Evolutionary conservation across 1,284 basidiomycete genomes (phyloP).

Genomic region (Microbotryum scabiosae): DNA sequence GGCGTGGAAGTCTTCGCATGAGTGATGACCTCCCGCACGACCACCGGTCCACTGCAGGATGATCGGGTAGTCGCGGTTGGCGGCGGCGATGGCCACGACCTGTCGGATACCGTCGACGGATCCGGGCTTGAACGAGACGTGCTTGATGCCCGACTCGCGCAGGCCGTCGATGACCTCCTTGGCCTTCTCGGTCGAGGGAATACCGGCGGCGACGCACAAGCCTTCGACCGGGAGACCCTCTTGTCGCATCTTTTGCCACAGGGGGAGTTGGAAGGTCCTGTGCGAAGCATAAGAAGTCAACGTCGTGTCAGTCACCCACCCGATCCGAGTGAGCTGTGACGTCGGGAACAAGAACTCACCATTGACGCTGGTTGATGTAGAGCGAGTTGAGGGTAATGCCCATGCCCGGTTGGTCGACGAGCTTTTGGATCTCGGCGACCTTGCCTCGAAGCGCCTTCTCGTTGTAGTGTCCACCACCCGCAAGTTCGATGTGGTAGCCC

Average conservation of each 20-base stretch:
- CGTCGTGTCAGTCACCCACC: background rate
- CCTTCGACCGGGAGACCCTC: conserved; percentile 95
- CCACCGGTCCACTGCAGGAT: conserved; percentile 99
- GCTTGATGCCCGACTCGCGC: conserved; percentile 65
- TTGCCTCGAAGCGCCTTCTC: conserved; percentile 77
- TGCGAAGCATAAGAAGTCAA: background rate
- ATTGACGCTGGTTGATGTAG: conserved; percentile 98
- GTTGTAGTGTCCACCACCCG: conserved; percentile 96
- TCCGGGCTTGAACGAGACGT: conserved; percentile 95
- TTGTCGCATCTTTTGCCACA: conserved; percentile 94
- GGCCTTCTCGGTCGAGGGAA: conserved; percentile 86
- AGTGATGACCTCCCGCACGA: conserved; percentile 97
- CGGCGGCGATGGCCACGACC: conserved; percentile 87
- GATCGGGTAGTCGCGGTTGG: conserved; percentile 95
- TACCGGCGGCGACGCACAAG: conserved; percentile 94
- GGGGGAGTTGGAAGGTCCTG: conserved; percentile 77
- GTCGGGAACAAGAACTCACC: conserved; percentile 39
- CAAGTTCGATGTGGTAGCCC: conserved; percentile 92
- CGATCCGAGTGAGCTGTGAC: background rate
- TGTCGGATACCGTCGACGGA: conserved; percentile 95
- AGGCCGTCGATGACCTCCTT: conserved; percentile 80
- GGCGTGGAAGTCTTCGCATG: conserved; percentile 97
- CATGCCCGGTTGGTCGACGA: conserved; percentile 66
- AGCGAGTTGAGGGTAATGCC: conserved; percentile 90
- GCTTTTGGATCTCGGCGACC: conserved; percentile 75